phyloP scores from a whole-genome alignment of 2,329 filamentous ascomycete species.

The Colletotrichum siamense region DNA sequence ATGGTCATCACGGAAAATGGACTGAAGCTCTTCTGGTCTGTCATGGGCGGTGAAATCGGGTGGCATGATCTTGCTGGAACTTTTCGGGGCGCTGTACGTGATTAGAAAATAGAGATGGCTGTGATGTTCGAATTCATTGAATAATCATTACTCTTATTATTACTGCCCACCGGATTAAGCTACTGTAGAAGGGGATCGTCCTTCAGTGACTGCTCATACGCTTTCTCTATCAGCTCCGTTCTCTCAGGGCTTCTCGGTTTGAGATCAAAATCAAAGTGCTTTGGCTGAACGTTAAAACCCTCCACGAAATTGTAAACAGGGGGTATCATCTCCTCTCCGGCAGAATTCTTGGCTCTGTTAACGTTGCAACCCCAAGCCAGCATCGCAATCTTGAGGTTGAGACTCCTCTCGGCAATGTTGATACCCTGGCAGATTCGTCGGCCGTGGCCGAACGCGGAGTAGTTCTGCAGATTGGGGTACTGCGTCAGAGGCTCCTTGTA shows the following conservation, averaged over 20 bases:
- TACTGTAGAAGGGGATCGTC: slow-evolving; percentile 7
- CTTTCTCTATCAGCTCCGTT: slow-evolving; percentile 4
- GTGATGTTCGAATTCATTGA: neutral
- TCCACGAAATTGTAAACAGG: slow-evolving; percentile 11
- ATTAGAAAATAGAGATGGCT: neutral
- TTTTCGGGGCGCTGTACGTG: neutral
- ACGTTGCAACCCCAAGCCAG: slow-evolving; percentile 41
- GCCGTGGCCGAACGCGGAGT: slow-evolving; percentile 58
- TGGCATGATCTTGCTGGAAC: neutral
- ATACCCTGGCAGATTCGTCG: slow-evolving; percentile 52
- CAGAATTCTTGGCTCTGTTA: slow-evolving; percentile 30
- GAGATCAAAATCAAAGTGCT: slow-evolving; percentile 8
- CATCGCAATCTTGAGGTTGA: slow-evolving; percentile 44
- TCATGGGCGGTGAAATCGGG: neutral
- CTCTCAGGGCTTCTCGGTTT: neutral
- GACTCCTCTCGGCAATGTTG: slow-evolving; percentile 45
- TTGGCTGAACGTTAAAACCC: slow-evolving; percentile 18
- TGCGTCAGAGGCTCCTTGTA: slow-evolving; percentile 42
- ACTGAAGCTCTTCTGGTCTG: neutral
- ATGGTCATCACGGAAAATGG: neutral
- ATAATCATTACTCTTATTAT: neutral
- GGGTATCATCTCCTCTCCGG: slow-evolving; percentile 21
- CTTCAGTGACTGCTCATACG: neutral
- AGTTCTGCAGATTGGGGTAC: slow-evolving; percentile 45
- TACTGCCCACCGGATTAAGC: neutral